These are phyloP conservation scores for Nothophaeocryptopus gaeumannii DNA, from an alignment of 2,329 filamentous ascomycete species.

Conservation along the genomic window DNA sequence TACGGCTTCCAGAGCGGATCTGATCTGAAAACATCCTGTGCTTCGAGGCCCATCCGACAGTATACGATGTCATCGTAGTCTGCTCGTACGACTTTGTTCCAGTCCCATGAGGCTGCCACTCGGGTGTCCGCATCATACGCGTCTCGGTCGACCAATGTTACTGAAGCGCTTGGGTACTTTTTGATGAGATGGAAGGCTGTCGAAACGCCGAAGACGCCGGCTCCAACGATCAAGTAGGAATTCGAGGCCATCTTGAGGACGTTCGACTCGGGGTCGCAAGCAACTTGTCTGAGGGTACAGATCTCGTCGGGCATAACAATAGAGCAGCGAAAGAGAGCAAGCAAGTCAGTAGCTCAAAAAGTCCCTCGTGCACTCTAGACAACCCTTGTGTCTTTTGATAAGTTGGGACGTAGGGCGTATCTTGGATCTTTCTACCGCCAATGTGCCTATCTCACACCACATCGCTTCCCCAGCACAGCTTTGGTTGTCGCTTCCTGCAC, in stretches of 20 bases:
- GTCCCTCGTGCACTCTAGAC: too few species aligned
- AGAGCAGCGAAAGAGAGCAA: too few species aligned
- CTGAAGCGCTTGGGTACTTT: constrained; percentile 40
- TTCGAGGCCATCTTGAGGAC: constrained; percentile 6
- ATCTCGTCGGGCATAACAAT: too few species aligned
- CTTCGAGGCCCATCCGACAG: constrained; percentile 62
- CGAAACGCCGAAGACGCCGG: constrained; percentile 53
- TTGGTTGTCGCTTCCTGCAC: too few species aligned
- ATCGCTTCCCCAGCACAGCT: too few species aligned
- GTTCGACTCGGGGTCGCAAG: neutral
- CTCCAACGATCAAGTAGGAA: constrained; percentile 36
- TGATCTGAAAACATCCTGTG: constrained; percentile 59
- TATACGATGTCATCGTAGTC: constrained; percentile 66
- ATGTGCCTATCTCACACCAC: too few species aligned
- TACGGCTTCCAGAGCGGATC: constrained; percentile 56
- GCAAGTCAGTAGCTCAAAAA: too few species aligned
- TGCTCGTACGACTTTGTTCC: constrained; percentile 69
- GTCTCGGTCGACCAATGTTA: constrained; percentile 42
- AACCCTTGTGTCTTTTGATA: too few species aligned
- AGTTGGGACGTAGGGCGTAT: too few species aligned
- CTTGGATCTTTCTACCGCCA: too few species aligned
- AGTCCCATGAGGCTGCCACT: constrained; percentile 66
- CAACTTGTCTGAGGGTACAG: too few species aligned
- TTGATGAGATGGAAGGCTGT: constrained; percentile 51
- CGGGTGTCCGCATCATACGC: constrained; percentile 33